Conservation (phyloP, 2,329 filamentous ascomycete genomes). For the Akanthomyces muscarius region DNA sequence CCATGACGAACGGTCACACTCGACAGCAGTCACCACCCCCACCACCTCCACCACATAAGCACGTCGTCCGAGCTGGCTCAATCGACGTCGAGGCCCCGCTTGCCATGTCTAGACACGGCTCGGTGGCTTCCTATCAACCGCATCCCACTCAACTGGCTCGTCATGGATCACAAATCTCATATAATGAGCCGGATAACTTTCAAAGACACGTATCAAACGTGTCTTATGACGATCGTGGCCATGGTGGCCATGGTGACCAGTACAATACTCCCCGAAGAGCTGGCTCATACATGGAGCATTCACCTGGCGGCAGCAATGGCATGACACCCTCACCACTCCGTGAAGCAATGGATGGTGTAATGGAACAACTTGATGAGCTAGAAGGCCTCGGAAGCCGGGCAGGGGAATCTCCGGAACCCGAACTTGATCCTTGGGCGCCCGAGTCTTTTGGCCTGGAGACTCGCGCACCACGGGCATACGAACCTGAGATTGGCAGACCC, state of each 20-base stretch:
- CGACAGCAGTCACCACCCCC: slow-evolving; percentile 33
- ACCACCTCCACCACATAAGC: slow-evolving; percentile 27
- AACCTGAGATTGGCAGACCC: slow-evolving; percentile 39
- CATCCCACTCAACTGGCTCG: slow-evolving; percentile 19
- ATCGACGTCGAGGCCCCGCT: slow-evolving; percentile 20
- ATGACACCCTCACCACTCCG: slow-evolving; percentile 87
- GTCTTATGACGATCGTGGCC: slow-evolving; percentile 37
- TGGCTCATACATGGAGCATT: slow-evolving; percentile 61
- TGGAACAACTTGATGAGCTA: slow-evolving; percentile 90
- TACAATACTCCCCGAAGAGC: slow-evolving; percentile 52
- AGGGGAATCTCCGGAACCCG: slow-evolving; percentile 51
- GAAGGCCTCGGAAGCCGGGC: slow-evolving; percentile 47
- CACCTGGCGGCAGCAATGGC: slow-evolving; percentile 56
- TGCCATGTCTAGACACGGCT: slow-evolving; percentile 33
- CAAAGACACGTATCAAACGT: slow-evolving; percentile 38
- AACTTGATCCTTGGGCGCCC: slow-evolving; percentile 79
- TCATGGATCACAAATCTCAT: slow-evolving; percentile 8
- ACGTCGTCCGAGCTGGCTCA: slow-evolving; percentile 25
- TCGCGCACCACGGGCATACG: slow-evolving; percentile 26
- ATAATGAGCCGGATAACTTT: slow-evolving; percentile 20
- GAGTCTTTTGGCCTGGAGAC: slow-evolving; percentile 68
- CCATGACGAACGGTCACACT: slow-evolving; percentile 31
- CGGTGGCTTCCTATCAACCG: slow-evolving; percentile 32
- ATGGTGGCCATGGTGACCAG: slow-evolving; percentile 17
- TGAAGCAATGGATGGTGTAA: slow-evolving; percentile 96